Evolutionary conservation across 2,329 filamentous ascomycete species (phyloP).

Genomic region (Botryotinia convoluta): DNA sequence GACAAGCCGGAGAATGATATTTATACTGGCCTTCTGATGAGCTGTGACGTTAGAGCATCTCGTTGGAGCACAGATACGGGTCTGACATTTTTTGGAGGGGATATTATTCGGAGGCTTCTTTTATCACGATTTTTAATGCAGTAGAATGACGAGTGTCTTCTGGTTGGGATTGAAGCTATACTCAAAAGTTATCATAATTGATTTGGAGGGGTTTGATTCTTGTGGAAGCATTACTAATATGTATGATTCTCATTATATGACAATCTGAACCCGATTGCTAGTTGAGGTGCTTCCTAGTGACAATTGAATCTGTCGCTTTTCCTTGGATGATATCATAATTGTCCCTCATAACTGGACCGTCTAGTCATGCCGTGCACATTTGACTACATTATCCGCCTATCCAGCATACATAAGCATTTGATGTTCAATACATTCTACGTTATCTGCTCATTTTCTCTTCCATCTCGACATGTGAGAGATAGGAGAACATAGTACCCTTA

Average conservation of each 20-base stretch:
- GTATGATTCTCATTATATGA: background rate
- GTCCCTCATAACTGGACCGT: background rate
- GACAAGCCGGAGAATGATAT: constrained; percentile 40
- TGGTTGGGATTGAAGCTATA: background rate
- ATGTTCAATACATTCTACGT: background rate
- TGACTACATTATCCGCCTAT: background rate
- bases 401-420: background rate
- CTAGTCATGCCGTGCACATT: background rate
- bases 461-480: background rate
- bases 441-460: too few relatives aligned
- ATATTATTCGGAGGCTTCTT: background rate
- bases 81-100: constrained; percentile 46
- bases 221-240: background rate
- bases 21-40: constrained; percentile 56
- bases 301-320: background rate
- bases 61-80: constrained; percentile 68
- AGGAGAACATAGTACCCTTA: background rate
- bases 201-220: background rate
- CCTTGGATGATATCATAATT: background rate
- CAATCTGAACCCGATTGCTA: background rate
- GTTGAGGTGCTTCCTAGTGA: too few relatives aligned
- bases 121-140: background rate
- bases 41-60: constrained; percentile 58
- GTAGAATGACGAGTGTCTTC: background rate
- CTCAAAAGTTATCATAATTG: background rate